Evolutionary conservation across 768 basidiomycete genomes (phyloP).

Genomic region (Crassisporium funariophilum): DNA sequence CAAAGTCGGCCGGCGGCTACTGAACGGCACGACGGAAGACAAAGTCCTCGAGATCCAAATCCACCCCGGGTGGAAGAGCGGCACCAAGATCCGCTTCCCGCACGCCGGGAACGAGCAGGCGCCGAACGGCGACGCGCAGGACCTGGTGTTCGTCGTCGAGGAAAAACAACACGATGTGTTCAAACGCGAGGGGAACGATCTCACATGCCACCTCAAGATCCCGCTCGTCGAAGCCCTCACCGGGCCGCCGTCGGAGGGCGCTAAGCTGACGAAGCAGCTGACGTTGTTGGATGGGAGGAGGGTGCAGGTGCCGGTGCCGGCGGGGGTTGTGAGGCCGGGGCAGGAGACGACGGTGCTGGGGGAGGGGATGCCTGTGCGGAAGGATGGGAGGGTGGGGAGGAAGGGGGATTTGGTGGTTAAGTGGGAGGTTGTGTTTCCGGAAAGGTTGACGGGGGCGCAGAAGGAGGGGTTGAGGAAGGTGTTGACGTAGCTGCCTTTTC

Average conservation of each 20-base stretch:
- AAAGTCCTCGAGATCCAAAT: slow-evolving; percentile 82
- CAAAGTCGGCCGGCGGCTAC: slow-evolving; percentile 75
- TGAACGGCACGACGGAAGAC: slow-evolving; percentile 79
- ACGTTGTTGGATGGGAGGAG: slow-evolving; percentile 81
- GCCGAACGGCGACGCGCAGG: slow-evolving; percentile 66
- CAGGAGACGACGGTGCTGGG: slow-evolving; percentile 68
- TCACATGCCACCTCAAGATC: slow-evolving; percentile 60
- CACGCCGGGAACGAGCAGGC: slow-evolving; percentile 81
- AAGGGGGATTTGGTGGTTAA: slow-evolving; percentile 86
- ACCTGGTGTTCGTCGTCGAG: slow-evolving; percentile 96
- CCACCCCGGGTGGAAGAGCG: slow-evolving; percentile 93
- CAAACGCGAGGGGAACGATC: slow-evolving; percentile 80
- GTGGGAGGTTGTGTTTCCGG: slow-evolving; percentile 88
- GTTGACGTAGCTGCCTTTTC: slow-evolving; percentile 28
- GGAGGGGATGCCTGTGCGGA: slow-evolving; percentile 93
- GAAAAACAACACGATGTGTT: slow-evolving; percentile 87
- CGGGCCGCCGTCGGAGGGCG: slow-evolving; percentile 39
- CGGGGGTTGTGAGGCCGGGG: slow-evolving; percentile 73
- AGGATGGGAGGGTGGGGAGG: slow-evolving; percentile 63
- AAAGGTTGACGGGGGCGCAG: slow-evolving; percentile 70
- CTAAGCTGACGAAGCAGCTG: slow-evolving; percentile 49
- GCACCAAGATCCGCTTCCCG: slow-evolving; percentile 91
- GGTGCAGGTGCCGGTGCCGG: slow-evolving; percentile 67
- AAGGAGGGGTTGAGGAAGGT: slow-evolving; percentile 80
- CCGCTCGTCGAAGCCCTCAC: slow-evolving; percentile 84